Conservation (phyloP, 1,284 basidiomycete species). For the Ustilago curta region DNA sequence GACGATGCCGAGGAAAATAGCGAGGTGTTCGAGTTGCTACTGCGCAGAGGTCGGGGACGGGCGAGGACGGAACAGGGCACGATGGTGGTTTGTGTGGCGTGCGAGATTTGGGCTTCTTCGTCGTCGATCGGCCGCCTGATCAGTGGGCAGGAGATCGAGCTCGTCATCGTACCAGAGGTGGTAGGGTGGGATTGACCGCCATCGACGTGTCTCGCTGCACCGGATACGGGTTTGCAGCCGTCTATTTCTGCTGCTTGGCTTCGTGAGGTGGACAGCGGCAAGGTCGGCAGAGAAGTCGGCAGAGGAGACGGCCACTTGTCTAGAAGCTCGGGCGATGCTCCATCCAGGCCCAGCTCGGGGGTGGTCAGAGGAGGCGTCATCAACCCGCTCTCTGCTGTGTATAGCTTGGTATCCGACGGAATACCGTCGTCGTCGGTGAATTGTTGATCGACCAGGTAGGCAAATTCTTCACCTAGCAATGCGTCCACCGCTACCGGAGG, state of each 20-base stretch:
- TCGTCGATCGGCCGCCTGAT: background rate
- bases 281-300: background rate
- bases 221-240: constrained; percentile 14
- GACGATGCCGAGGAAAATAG: constrained; percentile 20
- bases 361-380: constrained; percentile 42
- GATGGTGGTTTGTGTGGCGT: constrained; percentile 13
- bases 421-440: background rate
- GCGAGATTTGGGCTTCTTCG: constrained; percentile 3
- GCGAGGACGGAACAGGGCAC: constrained; percentile 13
- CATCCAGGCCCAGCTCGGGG: constrained; percentile 35
- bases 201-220: no score
- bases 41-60: constrained; percentile 21
- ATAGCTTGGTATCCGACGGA: no score
- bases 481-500: constrained; percentile 2
- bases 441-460: constrained; percentile 26
- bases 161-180: background rate
- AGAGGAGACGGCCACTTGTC: constrained; percentile 29
- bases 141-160: constrained; percentile 19
- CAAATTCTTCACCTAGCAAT: constrained; percentile 26
- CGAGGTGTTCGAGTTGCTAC: constrained; percentile 7
- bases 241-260: background rate
- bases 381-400: constrained; percentile 4
- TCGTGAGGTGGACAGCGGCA: background rate
- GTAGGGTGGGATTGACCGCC: background rate
- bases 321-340: constrained; percentile 18